Evolutionary conservation across 1,139 yeast species (phyloP), one percentile per base, ranked within the genome.

Genomic region (Pichia norvegensis): DNA sequence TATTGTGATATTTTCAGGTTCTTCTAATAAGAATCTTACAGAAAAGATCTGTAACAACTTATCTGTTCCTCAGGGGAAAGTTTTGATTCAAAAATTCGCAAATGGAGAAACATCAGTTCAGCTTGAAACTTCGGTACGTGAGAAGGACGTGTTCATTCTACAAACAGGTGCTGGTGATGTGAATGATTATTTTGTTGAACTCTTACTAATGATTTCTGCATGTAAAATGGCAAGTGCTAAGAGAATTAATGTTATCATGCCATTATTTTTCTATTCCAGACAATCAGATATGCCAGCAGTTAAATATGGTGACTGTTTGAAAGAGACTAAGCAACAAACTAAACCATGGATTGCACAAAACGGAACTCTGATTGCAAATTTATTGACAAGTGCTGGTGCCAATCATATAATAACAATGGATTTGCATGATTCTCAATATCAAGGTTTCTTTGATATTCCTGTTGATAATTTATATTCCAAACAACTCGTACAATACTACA

Each of bases 331-430:
- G 3, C 42, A 85, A 29, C 95, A 95, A 2, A 41, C 44, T 29
- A 84, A 85, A 61, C 84, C 88, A 57, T 92, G 98, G 97, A 82
- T 90, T 29, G 95, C 97, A 0, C 97, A 90, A 64, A 83, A 92
- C 41, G 98, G 99, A 10, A 88, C 95, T 3, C 70, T 94, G 51
- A 78, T 94, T 52, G 97, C 98, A 38, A 84, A 88, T 58, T 68
- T 92, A 54, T 69, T 94, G 53, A 85, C 88, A 13, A 80, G 95
- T 4, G 95, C 98, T 0, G 98, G 99, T 31, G 96, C 97, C 1
- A 95, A 94, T 66, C 90, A 95, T 58, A 81, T 92, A 52, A 88
- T 94, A 52, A 92, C 99, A 11, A 90, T 92, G 97, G 99, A 94
- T 62, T 73, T 94, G 49, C 98, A 92, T 62, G 98, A 90, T 62